Evolutionary conservation across 176 grass and related monocot genomes (phyloP).

Genomic region (Carex kokanica): DNA sequence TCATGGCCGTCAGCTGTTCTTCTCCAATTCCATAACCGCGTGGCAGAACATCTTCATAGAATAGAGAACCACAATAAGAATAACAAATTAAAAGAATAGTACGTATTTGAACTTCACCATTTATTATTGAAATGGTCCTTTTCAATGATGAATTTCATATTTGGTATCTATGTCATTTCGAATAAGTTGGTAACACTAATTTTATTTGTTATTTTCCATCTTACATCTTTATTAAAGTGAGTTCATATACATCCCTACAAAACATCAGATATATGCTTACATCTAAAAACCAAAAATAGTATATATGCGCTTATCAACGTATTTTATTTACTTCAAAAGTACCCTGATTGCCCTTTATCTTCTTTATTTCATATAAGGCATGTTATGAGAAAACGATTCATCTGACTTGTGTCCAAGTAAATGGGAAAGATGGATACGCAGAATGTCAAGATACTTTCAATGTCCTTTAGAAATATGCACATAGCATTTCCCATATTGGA

Average conservation of each 20-base stretch:
- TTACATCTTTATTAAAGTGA: not conserved
- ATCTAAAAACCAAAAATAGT: not conserved
- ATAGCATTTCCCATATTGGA: not conserved
- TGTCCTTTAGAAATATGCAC: not conserved
- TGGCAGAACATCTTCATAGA: constrained; percentile 40
- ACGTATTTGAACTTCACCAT: not conserved
- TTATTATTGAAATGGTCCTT: constrained; percentile 14
- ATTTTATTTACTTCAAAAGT: not conserved
- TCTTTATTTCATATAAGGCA: not conserved
- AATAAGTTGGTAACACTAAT: not conserved
- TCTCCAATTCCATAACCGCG: constrained; percentile 52
- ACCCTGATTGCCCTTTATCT: not conserved
- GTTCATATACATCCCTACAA: not conserved
- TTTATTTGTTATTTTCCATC: not conserved
- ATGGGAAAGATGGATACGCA: not conserved
- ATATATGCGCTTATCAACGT: not conserved
- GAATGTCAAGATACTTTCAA: not conserved
- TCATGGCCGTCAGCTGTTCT: constrained; percentile 61
- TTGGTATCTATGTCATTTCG: not conserved
- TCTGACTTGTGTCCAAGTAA: not conserved
- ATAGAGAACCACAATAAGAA: constrained; percentile 25
- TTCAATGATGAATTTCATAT: not conserved
- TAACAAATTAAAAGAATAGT: constrained; percentile 7
- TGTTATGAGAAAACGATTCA: not conserved
- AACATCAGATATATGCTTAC: not conserved